Evolutionary conservation across 2,329 filamentous ascomycete species (phyloP), one percentile per base, ranked within the genome.

Genomic region (Aspergillus ibericus): DNA sequence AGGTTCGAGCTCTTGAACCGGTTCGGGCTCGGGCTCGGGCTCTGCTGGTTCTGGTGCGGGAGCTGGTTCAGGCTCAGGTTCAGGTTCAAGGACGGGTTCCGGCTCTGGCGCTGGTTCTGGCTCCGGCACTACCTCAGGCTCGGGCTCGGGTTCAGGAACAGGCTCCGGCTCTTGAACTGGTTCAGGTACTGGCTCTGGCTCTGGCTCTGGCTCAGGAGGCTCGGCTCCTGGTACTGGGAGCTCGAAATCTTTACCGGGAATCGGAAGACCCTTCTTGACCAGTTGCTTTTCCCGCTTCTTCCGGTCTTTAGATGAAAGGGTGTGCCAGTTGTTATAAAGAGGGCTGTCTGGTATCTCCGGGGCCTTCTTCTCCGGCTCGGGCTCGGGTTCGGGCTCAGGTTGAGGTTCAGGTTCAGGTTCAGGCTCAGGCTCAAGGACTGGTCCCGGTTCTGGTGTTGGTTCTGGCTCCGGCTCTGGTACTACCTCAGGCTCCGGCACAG

Each of bases 331-430:
- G 4, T 66, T 49, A 25, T 65, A 66, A 15, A 66, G 59, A 4
- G 62, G 59, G 46, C 63, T 59, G 7, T 63, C 57, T 18, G 60
- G 57, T 15, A 66, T 29, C 40, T 66, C 66, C 9, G 70, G 72
- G 1, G 68, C 16, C 60, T 66, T 7, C 63, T 69, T 62, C 3
- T 58, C 57, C 1, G 75, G 72, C 32, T 75, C 67, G 1, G 70
- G 69, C 47, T 71, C 71, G 59, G 67, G 67, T 16, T 70, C 62
- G 0, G 66, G 63, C 12, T 59, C 66, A 4, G 62, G 70, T 62
- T 73, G 72, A 15, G 73, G 71, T 59, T 72, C 66, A 25, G 72
- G 67, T 59, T 75, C 68, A 60, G 71, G 64, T 64, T 74, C 70
- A 0, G 65, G 66, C 4, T 70, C 66, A 5, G 22, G 22, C 22